Percentiles rank a stretch among this genome's conserved stretches.
Evolutionary conservation across 345 rosid genomes (phyloP).

Genomic region (Arabis hirsuta): DNA sequence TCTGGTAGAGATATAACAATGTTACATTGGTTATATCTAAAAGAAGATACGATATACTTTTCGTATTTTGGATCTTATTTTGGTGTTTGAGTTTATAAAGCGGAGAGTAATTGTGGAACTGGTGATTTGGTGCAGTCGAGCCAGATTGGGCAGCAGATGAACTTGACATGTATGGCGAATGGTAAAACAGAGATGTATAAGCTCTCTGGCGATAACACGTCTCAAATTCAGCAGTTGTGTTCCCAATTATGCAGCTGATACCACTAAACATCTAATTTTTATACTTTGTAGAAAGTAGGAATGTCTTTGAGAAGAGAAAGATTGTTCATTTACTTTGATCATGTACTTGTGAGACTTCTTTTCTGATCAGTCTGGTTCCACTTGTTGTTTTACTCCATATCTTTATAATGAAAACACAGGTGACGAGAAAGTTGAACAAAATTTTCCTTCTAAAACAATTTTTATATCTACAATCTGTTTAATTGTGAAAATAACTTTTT

Average conservation of each 20-base stretch:
- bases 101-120: constrained; percentile 12
- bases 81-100: not conserved
- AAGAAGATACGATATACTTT: not conserved
- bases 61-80: not conserved
- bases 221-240: constrained; percentile 56
- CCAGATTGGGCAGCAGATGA: constrained; percentile 52
- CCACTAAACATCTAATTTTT: constrained; percentile 21
- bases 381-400: constrained; percentile 21
- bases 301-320: constrained; percentile 28
- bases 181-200: constrained; percentile 53
- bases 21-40: no score
- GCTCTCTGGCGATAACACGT: constrained; percentile 30
- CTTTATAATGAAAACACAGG: not conserved
- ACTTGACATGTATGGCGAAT: constrained; percentile 64
- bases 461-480: not conserved
- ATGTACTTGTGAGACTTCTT: constrained; percentile 23
- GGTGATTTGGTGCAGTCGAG: constrained; percentile 56
- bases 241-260: constrained; percentile 62
- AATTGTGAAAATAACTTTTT: no score
- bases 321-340: constrained; percentile 24
- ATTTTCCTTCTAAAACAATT: not conserved
- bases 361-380: constrained; percentile 23
- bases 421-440: not conserved
- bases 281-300: constrained; percentile 38
- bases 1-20: no score